These are phyloP conservation scores for Musa acuminata DNA, from an alignment of 176 grass and related monocot species.

Conservation along the genomic window DNA sequence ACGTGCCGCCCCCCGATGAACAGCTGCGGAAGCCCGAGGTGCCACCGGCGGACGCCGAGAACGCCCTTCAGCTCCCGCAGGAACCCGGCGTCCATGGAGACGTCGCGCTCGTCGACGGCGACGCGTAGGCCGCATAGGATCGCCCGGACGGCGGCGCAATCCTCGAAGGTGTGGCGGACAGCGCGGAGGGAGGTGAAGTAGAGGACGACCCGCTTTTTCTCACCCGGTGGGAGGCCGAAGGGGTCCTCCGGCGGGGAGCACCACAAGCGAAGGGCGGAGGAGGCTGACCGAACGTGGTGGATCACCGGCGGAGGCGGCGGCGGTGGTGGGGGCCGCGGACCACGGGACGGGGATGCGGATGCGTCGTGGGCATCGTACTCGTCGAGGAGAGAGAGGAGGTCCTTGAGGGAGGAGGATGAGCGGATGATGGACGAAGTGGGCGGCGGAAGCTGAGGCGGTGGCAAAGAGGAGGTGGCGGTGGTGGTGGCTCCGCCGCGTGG, in stretches of 20 bases:
- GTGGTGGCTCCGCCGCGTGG: neutral
- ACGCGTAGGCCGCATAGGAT: slow-evolving; percentile 47
- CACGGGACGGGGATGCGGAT: slow-evolving; percentile 7
- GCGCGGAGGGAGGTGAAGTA: slow-evolving; percentile 76
- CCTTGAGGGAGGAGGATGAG: slow-evolving; percentile 52
- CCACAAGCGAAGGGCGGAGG: slow-evolving; percentile 41
- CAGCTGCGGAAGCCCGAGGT: slow-evolving; percentile 46
- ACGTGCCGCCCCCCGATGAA: slow-evolving; percentile 52
- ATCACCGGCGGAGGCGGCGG: slow-evolving; percentile 32
- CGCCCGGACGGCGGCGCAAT: slow-evolving; percentile 44
- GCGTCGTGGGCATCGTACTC: slow-evolving; percentile 23
- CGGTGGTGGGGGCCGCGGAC: slow-evolving; percentile 40
- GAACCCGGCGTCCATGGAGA: slow-evolving; percentile 61
- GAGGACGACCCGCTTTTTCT: slow-evolving; percentile 26
- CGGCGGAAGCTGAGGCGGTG: neutral
- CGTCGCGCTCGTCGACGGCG: slow-evolving; percentile 61
- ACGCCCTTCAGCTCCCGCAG: slow-evolving; percentile 37
- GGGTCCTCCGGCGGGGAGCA: slow-evolving; percentile 2
- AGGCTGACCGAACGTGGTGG: slow-evolving; percentile 34
- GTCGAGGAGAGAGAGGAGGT: slow-evolving; percentile 40
- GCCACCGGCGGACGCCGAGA: slow-evolving; percentile 28
- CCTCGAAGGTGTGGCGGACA: slow-evolving; percentile 56
- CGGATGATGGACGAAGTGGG: slow-evolving; percentile 25
- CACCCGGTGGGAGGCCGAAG: slow-evolving; percentile 26
- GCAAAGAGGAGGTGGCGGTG: slow-evolving; percentile 21